Percentiles rank a stretch among this genome's conserved stretches.
phyloP scores from a whole-genome alignment of 768 basidiomycete species.

The Rhizopogon vinicolor region DNA sequence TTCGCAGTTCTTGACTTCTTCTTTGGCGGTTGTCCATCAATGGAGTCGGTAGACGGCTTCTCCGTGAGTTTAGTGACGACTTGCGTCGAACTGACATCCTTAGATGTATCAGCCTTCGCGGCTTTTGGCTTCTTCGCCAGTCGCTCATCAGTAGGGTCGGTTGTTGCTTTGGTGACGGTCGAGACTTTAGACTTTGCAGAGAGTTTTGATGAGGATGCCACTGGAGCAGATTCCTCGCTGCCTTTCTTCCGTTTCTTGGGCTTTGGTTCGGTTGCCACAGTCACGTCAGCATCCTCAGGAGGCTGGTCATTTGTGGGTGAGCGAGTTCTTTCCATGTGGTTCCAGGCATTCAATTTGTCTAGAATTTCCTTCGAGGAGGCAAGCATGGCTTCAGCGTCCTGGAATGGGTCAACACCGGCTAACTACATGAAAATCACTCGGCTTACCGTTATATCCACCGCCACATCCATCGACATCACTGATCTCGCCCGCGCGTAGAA shows the following conservation, averaged over 20 bases:
- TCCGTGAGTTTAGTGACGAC: slow-evolving; percentile 1
- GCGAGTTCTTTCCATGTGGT: slow-evolving; percentile 1
- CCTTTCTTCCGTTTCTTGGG: slow-evolving; percentile 8
- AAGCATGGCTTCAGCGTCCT: neutral
- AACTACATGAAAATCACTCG: neutral
- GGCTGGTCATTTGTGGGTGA: slow-evolving; percentile 3
- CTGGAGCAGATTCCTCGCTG: neutral
- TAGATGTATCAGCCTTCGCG: neutral
- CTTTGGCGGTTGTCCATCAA: too few relatives aligned
- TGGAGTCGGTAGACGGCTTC: neutral
- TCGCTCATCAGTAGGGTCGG: neutral
- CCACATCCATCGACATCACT: slow-evolving; percentile 34
- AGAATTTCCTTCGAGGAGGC: neutral
- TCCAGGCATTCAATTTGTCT: too few relatives aligned
- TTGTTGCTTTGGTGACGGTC: neutral
- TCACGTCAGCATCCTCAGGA: neutral
- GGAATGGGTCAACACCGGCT: neutral
- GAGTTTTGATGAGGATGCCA: neutral
- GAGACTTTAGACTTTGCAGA: slow-evolving; percentile 4
- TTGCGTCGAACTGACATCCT: neutral
- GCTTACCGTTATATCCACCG: slow-evolving; percentile 9
- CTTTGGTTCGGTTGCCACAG: neutral
- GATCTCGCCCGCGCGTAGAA: slow-evolving; percentile 46
- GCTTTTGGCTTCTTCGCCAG: slow-evolving; percentile 2
- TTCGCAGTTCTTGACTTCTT: slow-evolving; percentile 5